phyloP scores from a whole-genome alignment of 129 eudicot species.

The Pittosporum tobira region DNA sequence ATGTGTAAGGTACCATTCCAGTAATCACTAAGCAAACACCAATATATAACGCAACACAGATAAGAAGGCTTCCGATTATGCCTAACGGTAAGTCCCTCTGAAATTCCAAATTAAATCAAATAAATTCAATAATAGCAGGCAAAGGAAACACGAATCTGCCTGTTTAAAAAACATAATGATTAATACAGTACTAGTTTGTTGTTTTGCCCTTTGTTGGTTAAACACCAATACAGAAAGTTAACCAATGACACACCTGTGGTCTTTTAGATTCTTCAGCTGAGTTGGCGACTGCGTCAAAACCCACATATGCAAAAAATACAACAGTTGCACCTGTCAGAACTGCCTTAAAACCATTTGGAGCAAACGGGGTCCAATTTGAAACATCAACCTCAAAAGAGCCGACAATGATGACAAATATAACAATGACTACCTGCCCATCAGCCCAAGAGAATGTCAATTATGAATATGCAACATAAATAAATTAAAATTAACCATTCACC shows the following conservation, averaged over 20 bases:
- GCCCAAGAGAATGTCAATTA: conserved; percentile 16
- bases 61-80: conserved; percentile 81
- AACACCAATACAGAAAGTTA: no score
- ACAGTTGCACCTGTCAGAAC: conserved; percentile 93
- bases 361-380: conserved; percentile 91
- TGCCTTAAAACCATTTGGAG: conserved; percentile 69
- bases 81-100: conserved; percentile 97
- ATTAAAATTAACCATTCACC: no score
- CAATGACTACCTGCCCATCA: conserved; percentile 76
- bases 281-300: conserved; percentile 99
- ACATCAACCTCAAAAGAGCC: conserved; percentile 80
- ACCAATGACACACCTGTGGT: conserved; percentile 80
- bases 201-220: no score
- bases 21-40: conserved; percentile 90
- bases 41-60: conserved; percentile 65
- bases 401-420: conserved; percentile 60
- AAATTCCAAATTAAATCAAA: conserved; percentile 8
- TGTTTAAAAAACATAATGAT: not conserved
- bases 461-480: no score
- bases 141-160: not conserved
- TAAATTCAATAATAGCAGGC: not conserved
- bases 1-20: conserved; percentile 85
- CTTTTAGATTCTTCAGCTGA: conserved; percentile 97
- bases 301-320: conserved; percentile 91
- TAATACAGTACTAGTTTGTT: not conserved